Percentiles rank a stretch among this genome's conserved stretches.
phyloP scores from a whole-genome alignment of 2,329 filamentous ascomycete genomes.

The Furcasterigmium furcatum region DNA sequence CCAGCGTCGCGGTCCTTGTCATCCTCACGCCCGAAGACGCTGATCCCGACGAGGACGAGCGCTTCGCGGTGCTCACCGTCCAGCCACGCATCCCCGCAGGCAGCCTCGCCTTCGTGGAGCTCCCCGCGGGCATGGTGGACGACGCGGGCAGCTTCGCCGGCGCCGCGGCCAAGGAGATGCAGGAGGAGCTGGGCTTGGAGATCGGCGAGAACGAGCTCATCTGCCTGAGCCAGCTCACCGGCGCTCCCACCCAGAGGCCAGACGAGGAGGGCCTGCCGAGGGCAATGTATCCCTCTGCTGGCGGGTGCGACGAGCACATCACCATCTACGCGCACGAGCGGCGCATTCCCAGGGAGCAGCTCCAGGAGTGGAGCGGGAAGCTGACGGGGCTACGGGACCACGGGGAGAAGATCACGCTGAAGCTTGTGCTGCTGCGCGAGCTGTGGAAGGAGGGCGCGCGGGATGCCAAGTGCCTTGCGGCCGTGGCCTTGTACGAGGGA shows the following conservation, averaged over 20 bases:
- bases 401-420: constrained; percentile 61
- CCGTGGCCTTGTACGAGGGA: constrained; percentile 57
- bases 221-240: constrained; percentile 49
- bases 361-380: constrained; percentile 53
- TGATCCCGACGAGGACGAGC: constrained; percentile 34
- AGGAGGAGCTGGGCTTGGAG: constrained; percentile 55
- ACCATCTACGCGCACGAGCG: constrained; percentile 56
- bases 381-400: constrained; percentile 55
- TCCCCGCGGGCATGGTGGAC: constrained; percentile 59
- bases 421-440: constrained; percentile 52
- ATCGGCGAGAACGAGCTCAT: constrained; percentile 44
- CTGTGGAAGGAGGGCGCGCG: constrained; percentile 55
- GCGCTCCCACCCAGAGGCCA: constrained; percentile 18
- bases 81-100: constrained; percentile 55
- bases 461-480: constrained; percentile 58
- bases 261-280: constrained; percentile 31
- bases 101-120: constrained; percentile 50
- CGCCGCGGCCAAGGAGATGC: constrained; percentile 55
- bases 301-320: constrained; percentile 59
- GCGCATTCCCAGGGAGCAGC: constrained; percentile 42
- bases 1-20: constrained; percentile 59
- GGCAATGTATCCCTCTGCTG: constrained; percentile 55
- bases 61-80: constrained; percentile 56
- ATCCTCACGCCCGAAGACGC: constrained; percentile 51
- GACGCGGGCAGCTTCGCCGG: constrained; percentile 51